A percentile compares a stretch with the other conserved stretches of the same genome.
Evolutionary conservation across 495 filamentous ascomycete species (phyloP).

Genomic region (Penicillium samsonianum): DNA sequence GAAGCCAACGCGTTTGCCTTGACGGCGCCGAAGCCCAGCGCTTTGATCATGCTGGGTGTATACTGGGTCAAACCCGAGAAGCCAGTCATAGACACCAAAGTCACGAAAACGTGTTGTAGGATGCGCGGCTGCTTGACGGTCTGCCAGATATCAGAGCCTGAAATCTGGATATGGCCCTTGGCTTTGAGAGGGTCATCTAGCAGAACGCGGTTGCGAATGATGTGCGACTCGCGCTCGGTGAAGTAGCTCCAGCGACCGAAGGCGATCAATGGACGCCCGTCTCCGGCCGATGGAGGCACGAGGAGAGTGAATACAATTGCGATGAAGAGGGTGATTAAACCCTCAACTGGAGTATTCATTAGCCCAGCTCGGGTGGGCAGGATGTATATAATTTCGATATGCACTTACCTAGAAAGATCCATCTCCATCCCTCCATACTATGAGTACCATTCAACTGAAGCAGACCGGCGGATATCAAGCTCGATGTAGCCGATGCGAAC

Average conservation of each 20-base stretch:
- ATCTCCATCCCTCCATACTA: conserved; percentile 59
- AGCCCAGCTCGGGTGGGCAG: not conserved
- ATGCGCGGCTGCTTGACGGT: conserved; percentile 44
- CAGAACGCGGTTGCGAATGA: conserved; percentile 43
- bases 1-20: conserved; percentile 53
- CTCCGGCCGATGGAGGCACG: conserved; percentile 45
- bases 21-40: conserved; percentile 47
- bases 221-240: conserved; percentile 44
- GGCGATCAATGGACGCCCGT: conserved; percentile 45
- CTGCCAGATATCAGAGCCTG: conserved; percentile 41
- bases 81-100: conserved; percentile 50
- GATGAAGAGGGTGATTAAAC: conserved; percentile 53
- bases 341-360: conserved; percentile 44
- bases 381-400: not conserved
- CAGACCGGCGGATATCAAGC: conserved; percentile 53
- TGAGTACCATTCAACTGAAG: conserved; percentile 51
- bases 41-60: conserved; percentile 43
- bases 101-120: conserved; percentile 40
- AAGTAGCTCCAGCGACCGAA: conserved; percentile 47
- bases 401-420: conserved; percentile 57
- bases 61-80: conserved; percentile 46
- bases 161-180: conserved; percentile 43
- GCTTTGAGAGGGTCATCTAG: conserved; percentile 49
- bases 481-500: conserved; percentile 54
- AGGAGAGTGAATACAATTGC: conserved; percentile 52